These are phyloP conservation scores for Eucalyptus lansdowneana DNA, from an alignment of 345 rosid genomes.

Conservation along the genomic window DNA sequence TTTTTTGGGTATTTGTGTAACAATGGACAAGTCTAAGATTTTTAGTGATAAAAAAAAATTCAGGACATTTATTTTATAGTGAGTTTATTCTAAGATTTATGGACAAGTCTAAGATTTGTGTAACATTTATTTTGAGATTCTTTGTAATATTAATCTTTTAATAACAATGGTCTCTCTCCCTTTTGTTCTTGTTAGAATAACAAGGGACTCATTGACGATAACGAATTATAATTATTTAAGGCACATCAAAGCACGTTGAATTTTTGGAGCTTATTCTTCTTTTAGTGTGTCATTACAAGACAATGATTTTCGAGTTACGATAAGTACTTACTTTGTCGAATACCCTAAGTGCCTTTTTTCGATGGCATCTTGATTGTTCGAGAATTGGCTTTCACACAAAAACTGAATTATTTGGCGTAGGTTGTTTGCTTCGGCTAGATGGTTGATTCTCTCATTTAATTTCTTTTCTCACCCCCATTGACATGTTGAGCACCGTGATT, in stretches of 20 bases:
- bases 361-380: neutral
- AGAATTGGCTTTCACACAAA: neutral
- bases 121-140: neutral
- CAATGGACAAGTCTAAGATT: neutral
- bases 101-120: too few species aligned
- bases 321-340: neutral
- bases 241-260: neutral
- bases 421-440: neutral
- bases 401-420: neutral
- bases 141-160: neutral
- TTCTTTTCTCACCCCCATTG: neutral
- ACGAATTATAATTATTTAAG: neutral
- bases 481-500: neutral
- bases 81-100: too few species aligned
- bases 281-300: neutral
- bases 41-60: too few species aligned
- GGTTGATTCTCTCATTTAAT: neutral
- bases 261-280: neutral
- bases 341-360: neutral
- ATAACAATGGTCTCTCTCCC: neutral
- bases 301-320: accelerated
- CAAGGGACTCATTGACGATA: neutral
- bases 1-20: neutral
- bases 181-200: neutral
- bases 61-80: too few species aligned